Evolutionary conservation across 768 basidiomycete species (phyloP).

Genomic region (Rhodotorula kratochvilovae): DNA sequence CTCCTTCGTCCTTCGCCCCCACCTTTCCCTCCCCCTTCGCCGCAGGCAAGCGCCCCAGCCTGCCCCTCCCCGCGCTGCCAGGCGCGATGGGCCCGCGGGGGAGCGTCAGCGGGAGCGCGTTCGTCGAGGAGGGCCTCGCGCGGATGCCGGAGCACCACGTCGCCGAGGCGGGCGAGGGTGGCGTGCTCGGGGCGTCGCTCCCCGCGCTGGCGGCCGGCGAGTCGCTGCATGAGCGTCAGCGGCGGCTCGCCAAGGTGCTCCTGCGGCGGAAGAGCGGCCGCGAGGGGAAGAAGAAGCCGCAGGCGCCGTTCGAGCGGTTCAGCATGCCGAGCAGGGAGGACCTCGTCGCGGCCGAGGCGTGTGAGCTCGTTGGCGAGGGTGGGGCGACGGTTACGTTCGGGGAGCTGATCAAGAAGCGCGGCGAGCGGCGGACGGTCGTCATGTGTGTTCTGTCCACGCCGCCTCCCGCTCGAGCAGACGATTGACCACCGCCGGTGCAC

Average conservation of each 20-base stretch:
- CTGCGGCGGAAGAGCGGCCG: not conserved
- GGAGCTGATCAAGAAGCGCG: constrained; percentile 15
- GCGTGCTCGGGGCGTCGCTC: not conserved
- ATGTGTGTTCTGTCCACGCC: not conserved
- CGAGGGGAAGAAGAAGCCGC: not conserved
- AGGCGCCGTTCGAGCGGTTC: constrained; percentile 29
- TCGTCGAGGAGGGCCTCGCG: not conserved
- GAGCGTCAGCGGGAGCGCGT: not conserved
- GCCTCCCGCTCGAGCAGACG: no score
- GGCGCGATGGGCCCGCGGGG: not conserved
- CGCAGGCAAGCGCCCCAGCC: not conserved
- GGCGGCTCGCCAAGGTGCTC: not conserved
- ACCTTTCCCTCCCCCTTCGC: not conserved
- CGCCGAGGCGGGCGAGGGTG: not conserved
- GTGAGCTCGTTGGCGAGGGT: constrained; percentile 19
- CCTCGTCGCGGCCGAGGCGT: constrained; percentile 4
- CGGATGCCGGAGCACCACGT: not conserved
- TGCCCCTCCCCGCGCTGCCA: not conserved
- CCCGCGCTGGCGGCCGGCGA: not conserved
- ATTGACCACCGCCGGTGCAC: not conserved
- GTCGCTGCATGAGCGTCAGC: not conserved
- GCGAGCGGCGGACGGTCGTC: constrained; percentile 20
- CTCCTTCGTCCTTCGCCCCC: no score
- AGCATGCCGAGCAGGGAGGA: constrained; percentile 9
- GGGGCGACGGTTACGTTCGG: constrained; percentile 14